phyloP scores from a whole-genome alignment of 805 yeast genomes.

The Sungouiozyma intestinalis region DNA sequence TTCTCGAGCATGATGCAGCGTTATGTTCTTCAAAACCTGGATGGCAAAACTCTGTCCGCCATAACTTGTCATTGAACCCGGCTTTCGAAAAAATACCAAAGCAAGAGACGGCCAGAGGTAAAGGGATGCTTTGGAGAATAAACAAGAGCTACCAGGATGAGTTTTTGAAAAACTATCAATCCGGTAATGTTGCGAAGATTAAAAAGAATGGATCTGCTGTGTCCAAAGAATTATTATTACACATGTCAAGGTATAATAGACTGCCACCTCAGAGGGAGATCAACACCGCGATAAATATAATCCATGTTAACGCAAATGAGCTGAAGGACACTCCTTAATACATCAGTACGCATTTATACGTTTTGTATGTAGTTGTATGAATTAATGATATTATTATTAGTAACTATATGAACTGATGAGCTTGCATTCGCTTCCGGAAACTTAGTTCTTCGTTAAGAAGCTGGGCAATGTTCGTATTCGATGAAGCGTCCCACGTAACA shows the following conservation, averaged over 20 bases:
- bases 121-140: slow-evolving; percentile 98
- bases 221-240: slow-evolving; percentile 65
- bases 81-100: slow-evolving; percentile 77
- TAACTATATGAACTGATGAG: no score
- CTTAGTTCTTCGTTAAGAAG: no score
- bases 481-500: neutral
- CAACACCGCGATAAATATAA: neutral
- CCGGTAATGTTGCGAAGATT: slow-evolving; percentile 58
- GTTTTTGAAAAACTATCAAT: slow-evolving; percentile 65
- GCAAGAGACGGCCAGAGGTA: slow-evolving; percentile 87
- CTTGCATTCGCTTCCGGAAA: no score
- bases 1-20: slow-evolving; percentile 41
- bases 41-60: slow-evolving; percentile 97
- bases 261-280: slow-evolving; percentile 25
- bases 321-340: neutral
- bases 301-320: neutral
- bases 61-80: slow-evolving; percentile 83
- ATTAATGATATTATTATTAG: neutral
- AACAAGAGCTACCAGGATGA: slow-evolving; percentile 74
- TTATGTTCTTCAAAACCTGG: slow-evolving; percentile 48
- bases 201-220: slow-evolving; percentile 65
- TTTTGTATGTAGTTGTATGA: neutral
- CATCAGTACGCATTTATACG: no score
- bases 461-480: neutral
- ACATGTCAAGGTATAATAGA: slow-evolving; percentile 38